phyloP scores from a whole-genome alignment of 1,139 yeast species.

The Taphrina pruni region DNA sequence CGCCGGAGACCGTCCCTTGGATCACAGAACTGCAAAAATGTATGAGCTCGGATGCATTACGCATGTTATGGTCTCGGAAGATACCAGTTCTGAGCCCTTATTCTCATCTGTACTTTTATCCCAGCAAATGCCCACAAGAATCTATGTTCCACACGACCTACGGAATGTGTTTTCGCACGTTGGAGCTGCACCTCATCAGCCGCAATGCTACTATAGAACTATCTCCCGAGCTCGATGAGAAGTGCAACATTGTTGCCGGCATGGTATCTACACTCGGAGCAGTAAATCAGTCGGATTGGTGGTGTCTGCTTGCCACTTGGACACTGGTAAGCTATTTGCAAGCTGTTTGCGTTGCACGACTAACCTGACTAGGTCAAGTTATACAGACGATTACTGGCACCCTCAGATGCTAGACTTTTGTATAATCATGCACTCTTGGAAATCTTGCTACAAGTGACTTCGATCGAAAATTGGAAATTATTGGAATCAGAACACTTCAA shows the following conservation, averaged over 20 bases:
- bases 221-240: not conserved
- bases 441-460: not conserved
- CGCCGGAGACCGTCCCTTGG: not conserved
- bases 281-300: conserved; percentile 3
- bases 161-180: not conserved
- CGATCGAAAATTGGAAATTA: not conserved
- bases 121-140: not conserved
- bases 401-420: not conserved
- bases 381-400: not conserved
- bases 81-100: conserved; percentile 1
- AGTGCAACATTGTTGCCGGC: conserved; percentile 18
- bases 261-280: conserved; percentile 6
- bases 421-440: conserved; percentile 1
- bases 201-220: not conserved
- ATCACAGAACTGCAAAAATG: not conserved
- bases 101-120: not conserved
- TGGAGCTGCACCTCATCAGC: not conserved
- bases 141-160: conserved; percentile 14
- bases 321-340: not conserved
- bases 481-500: not conserved
- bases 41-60: not conserved
- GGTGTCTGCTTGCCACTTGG: conserved; percentile 6
- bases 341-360: not conserved
- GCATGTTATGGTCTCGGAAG: not conserved
- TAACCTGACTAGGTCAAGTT: not conserved